Evolutionary conservation across 352 stramenopile genomes (phyloP).

Genomic region (Discostella stelligera): DNA sequence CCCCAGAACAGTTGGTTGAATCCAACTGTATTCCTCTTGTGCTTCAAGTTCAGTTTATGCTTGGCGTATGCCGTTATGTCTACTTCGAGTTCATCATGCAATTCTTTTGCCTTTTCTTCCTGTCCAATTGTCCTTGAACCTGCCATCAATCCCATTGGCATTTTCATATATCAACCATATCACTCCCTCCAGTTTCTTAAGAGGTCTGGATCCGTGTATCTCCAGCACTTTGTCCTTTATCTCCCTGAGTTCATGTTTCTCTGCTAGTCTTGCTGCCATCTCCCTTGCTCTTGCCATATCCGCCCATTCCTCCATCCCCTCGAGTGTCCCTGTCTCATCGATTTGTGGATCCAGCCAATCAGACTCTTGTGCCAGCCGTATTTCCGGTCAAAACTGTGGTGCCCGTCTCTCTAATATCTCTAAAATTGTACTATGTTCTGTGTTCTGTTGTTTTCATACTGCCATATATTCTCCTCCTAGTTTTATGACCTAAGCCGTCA

Average conservation of each 20-base stretch:
- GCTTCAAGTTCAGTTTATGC: constrained; percentile 13
- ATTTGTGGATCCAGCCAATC: not conserved
- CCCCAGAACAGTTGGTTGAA: constrained; percentile 20
- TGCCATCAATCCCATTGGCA: too few species aligned
- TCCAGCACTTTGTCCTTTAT: not conserved
- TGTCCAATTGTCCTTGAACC: constrained; percentile 20
- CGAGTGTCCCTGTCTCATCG: not conserved
- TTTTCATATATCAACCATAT: too few species aligned
- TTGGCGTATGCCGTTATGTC: constrained; percentile 24
- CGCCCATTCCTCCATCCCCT: not conserved
- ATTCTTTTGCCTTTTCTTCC: constrained; percentile 9
- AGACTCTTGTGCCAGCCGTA: not conserved
- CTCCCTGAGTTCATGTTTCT: too few species aligned
- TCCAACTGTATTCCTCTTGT: constrained; percentile 25
- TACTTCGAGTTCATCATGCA: too few species aligned
- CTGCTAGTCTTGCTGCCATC: too few species aligned
- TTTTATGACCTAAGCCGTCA: not conserved
- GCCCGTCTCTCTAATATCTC: not conserved
- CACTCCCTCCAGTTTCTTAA: not conserved
- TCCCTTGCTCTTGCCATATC: too few species aligned
- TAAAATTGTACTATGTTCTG: not conserved
- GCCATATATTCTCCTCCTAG: too few species aligned
- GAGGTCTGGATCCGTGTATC: not conserved
- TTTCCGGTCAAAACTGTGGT: not conserved
- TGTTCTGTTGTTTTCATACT: not conserved